Evolutionary conservation across 129 eudicot species (phyloP).

Genomic region (Flaveria robusta): DNA sequence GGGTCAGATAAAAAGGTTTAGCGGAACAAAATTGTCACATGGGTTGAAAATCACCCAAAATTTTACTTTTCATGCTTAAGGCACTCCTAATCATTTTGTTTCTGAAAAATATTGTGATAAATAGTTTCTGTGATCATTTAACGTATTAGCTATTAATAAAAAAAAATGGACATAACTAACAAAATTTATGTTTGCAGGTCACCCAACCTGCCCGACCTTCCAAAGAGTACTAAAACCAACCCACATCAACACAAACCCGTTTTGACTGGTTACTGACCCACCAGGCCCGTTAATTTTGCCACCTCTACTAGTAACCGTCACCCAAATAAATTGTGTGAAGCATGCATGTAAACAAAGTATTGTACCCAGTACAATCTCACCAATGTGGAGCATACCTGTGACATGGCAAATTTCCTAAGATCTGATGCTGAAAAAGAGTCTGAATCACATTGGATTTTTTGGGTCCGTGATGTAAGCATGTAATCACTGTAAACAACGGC

Average conservation of each 20-base stretch:
- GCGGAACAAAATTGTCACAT: not conserved
- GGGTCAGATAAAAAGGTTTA: not conserved
- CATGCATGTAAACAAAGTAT: no score
- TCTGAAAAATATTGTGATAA: no score
- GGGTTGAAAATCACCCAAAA: not conserved
- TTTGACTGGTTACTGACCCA: not conserved
- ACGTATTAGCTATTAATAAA: not conserved
- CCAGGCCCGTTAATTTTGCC: not conserved
- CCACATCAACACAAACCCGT: not conserved
- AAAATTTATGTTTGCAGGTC: not conserved
- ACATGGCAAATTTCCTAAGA: conserved; percentile 77
- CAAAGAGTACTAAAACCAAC: not conserved
- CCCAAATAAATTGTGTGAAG: not conserved
- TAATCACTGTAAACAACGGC: conserved; percentile 88
- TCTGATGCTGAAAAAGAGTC: conserved; percentile 55
- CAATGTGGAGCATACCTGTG: conserved; percentile 61
- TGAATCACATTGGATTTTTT: conserved; percentile 63
- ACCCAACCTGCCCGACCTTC: not conserved
- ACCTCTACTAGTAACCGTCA: not conserved
- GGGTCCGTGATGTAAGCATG: conserved; percentile 83
- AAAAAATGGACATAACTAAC: not conserved
- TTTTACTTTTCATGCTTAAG: not conserved
- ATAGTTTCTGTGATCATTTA: not conserved
- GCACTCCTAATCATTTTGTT: not conserved
- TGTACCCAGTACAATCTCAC: no score